A percentile compares a stretch with the other conserved stretches of the same genome.
Conservation (phyloP, 2,329 filamentous ascomycete species). For the Phialemoniopsis sp. region DNA sequence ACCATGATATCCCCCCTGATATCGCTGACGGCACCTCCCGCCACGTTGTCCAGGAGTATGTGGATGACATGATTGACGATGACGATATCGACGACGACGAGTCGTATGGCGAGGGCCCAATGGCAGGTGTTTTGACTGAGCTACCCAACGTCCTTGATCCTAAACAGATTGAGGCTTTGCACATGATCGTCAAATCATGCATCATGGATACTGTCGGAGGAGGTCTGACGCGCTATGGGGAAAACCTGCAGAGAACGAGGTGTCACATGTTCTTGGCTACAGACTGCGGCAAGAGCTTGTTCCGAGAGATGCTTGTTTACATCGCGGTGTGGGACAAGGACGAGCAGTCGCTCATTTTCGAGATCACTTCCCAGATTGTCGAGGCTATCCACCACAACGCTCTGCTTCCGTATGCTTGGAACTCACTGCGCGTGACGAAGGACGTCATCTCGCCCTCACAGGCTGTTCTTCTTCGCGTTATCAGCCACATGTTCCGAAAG, state of each 20-base stretch:
- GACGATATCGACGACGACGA: conserved; percentile 71
- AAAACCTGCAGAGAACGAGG: conserved; percentile 84
- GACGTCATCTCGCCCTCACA: conserved; percentile 96
- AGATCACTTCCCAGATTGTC: conserved; percentile 94
- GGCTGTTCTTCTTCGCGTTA: conserved; percentile 84
- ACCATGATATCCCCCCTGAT: conserved; percentile 19
- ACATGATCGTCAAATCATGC: conserved; percentile 96
- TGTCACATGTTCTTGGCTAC: conserved; percentile 87
- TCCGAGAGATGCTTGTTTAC: conserved; percentile 89
- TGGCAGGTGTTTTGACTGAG: conserved; percentile 83
- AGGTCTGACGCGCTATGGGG: conserved; percentile 60
- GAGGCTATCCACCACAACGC: conserved; percentile 88
- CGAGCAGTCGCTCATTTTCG: conserved; percentile 91
- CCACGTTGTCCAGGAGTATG: conserved; percentile 7
- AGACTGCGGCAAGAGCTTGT: conserved; percentile 83
- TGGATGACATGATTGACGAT: conserved; percentile 57
- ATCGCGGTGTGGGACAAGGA: conserved; percentile 96
- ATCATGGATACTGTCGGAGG: conserved; percentile 80
- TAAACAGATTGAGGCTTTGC: conserved; percentile 90
- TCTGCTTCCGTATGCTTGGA: conserved; percentile 87
- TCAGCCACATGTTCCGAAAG: conserved; percentile 80
- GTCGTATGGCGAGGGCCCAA: conserved; percentile 73
- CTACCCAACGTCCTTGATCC: conserved; percentile 92
- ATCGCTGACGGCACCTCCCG: conserved; percentile 12
- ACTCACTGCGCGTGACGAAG: conserved; percentile 85